A percentile compares a stretch with the other conserved stretches of the same genome.
Evolutionary conservation across 2,329 filamentous ascomycete genomes (phyloP).

Genomic region (Colletotrichum falcatum): DNA sequence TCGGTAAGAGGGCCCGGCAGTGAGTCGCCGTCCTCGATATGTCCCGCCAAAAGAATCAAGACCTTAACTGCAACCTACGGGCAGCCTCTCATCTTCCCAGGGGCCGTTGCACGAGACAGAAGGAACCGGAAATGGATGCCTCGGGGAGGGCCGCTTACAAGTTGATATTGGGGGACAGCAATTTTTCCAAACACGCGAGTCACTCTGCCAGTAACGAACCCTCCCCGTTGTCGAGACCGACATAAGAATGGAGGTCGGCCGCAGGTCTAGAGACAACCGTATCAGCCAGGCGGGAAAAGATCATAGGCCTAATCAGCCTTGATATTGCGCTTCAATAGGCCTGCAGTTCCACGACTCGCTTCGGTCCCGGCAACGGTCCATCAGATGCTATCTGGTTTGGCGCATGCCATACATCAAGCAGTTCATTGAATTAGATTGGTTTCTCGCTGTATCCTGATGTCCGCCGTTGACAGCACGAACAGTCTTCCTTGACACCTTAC

Average conservation of each 20-base stretch:
- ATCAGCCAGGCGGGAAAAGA: not conserved
- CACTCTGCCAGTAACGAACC: not conserved
- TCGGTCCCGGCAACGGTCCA: not conserved
- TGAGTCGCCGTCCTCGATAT: not conserved
- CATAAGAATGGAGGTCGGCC: not conserved
- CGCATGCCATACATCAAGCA: not conserved
- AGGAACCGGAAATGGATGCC: not conserved
- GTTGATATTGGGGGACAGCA: not conserved
- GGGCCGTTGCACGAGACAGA: not conserved
- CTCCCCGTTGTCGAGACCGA: not conserved
- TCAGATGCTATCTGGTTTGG: not conserved
- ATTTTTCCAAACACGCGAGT: not conserved
- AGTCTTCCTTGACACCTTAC: not conserved
- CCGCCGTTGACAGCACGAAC: not conserved
- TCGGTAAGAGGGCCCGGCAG: constrained; percentile 18
- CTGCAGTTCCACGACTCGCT: not conserved
- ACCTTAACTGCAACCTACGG: too few relatives aligned
- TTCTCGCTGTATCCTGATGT: not conserved
- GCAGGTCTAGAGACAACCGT: not conserved
- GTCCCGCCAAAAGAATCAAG: not conserved
- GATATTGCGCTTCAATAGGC: not conserved
- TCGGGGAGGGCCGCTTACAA: too few relatives aligned
- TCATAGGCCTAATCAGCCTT: not conserved
- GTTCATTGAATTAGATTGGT: not conserved
- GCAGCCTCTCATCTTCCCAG: not conserved